Evolutionary conservation across 2,329 filamentous ascomycete species (phyloP).

Genomic region (Peltaster fructicola): DNA sequence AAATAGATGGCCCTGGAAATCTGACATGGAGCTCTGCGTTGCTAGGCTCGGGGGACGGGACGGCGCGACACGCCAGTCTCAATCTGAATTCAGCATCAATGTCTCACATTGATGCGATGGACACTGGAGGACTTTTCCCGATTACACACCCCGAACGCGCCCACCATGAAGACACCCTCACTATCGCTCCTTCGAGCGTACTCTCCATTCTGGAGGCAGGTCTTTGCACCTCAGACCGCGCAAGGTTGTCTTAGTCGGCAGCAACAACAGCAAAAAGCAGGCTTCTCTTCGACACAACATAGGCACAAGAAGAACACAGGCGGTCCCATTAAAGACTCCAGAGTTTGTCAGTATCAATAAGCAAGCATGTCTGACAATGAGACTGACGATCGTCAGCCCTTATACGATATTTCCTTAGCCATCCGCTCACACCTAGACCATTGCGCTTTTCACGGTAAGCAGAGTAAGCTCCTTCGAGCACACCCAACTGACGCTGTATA

Average conservation of each 20-base stretch:
- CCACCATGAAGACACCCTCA: constrained; percentile 12
- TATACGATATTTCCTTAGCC: constrained; percentile 53
- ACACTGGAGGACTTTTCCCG: too few relatives aligned
- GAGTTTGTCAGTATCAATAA: constrained; percentile 16
- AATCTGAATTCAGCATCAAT: too few relatives aligned
- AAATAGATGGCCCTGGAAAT: too few relatives aligned
- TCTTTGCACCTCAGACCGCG: constrained; percentile 9
- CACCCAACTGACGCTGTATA: not conserved
- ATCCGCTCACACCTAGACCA: constrained; percentile 53
- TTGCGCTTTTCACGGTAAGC: constrained; percentile 61
- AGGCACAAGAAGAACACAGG: constrained; percentile 22
- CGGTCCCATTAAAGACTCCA: constrained; percentile 17
- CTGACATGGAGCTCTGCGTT: too few relatives aligned
- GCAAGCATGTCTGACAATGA: constrained; percentile 1
- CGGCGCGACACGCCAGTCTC: too few relatives aligned
- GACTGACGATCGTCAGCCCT: constrained; percentile 26
- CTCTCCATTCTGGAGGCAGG: constrained; percentile 8
- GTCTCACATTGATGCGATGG: too few relatives aligned
- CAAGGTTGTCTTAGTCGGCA: constrained; percentile 9
- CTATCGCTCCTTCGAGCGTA: constrained; percentile 13
- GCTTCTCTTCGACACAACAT: constrained; percentile 21
- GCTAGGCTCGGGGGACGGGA: too few relatives aligned
- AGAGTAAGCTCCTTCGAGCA: not conserved
- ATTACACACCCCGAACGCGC: too few relatives aligned
- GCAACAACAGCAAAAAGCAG: constrained; percentile 10